phyloP scores from a whole-genome alignment of 306 rosid genomes.

The Inga laurina region DNA sequence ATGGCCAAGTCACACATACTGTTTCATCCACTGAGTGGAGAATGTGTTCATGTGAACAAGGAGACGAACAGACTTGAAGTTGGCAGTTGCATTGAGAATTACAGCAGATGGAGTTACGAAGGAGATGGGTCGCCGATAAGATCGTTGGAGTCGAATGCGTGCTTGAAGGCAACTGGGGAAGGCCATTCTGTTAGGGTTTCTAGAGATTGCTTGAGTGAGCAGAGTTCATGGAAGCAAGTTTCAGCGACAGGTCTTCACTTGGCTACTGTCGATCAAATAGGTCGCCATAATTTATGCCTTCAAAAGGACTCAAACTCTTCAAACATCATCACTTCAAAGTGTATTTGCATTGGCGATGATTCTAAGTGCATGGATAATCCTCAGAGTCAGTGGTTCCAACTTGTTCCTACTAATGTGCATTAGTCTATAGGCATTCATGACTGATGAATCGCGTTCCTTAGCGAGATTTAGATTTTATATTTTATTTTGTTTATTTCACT shows the following conservation, averaged over 20 bases:
- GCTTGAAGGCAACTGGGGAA: constrained; percentile 44
- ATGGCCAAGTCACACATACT: constrained; percentile 35
- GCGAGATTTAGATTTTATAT: no score
- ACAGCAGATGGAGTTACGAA: constrained; percentile 37
- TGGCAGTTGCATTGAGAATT: background rate
- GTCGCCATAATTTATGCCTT: background rate
- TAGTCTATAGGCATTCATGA: background rate
- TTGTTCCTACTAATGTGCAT: constrained; percentile 36
- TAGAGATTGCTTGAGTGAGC: constrained; percentile 24
- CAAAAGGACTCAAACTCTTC: background rate
- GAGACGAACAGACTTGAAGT: constrained; percentile 4
- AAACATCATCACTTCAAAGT: constrained; percentile 25
- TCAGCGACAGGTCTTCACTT: constrained; percentile 43
- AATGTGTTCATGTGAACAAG: constrained; percentile 33
- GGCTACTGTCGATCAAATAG: background rate
- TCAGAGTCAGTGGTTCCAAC: constrained; percentile 41
- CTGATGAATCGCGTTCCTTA: background rate
- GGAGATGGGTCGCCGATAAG: constrained; percentile 39
- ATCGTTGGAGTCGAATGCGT: constrained; percentile 11
- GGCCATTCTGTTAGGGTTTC: constrained; percentile 26
- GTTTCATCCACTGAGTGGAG: constrained; percentile 41
- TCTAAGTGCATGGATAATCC: constrained; percentile 33
- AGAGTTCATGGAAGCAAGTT: constrained; percentile 41
- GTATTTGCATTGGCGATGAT: constrained; percentile 41
- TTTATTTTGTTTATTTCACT: background rate